Conservation (phyloP, 148 eudicot genomes). For the Fagopyrum esculentum region DNA sequence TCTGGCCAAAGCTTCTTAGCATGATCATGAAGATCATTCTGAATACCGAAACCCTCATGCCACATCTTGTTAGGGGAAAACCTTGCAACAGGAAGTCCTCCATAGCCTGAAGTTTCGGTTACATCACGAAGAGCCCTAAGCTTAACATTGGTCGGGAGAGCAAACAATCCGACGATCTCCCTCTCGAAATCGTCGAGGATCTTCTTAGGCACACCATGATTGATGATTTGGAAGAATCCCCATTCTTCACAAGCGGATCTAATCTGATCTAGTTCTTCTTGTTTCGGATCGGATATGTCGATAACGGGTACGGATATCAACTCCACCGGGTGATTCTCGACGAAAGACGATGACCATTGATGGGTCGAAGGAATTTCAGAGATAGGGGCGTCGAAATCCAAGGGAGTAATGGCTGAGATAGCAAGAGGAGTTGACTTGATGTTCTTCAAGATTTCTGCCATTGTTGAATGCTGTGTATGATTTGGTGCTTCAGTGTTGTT, state of each 20-base stretch:
- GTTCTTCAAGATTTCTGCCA: neutral
- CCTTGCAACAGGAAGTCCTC: constrained; percentile 14
- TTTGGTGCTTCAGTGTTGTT: too few relatives aligned
- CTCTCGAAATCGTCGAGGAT: constrained; percentile 17
- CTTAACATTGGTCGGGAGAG: constrained; percentile 19
- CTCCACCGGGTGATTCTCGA: neutral
- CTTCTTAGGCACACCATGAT: constrained; percentile 21
- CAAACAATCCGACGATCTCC: constrained; percentile 20
- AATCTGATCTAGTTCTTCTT: neutral
- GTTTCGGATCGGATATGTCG: neutral
- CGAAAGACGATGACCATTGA: neutral
- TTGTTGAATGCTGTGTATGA: neutral
- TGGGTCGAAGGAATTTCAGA: neutral
- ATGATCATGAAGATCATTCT: constrained; percentile 19
- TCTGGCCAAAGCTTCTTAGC: constrained; percentile 24
- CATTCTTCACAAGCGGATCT: constrained; percentile 19
- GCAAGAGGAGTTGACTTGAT: neutral
- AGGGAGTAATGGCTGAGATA: neutral
- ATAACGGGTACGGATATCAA: neutral
- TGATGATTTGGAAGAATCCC: constrained; percentile 28
- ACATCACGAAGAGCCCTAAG: constrained; percentile 9
- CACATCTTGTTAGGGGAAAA: constrained; percentile 21
- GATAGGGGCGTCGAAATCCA: neutral
- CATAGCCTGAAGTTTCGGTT: constrained; percentile 18
- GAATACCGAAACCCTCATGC: constrained; percentile 30